Evolutionary conservation across 2,329 filamentous ascomycete species (phyloP), one percentile per base, ranked within the genome.

Genomic region (Verticillium tricorpus): DNA sequence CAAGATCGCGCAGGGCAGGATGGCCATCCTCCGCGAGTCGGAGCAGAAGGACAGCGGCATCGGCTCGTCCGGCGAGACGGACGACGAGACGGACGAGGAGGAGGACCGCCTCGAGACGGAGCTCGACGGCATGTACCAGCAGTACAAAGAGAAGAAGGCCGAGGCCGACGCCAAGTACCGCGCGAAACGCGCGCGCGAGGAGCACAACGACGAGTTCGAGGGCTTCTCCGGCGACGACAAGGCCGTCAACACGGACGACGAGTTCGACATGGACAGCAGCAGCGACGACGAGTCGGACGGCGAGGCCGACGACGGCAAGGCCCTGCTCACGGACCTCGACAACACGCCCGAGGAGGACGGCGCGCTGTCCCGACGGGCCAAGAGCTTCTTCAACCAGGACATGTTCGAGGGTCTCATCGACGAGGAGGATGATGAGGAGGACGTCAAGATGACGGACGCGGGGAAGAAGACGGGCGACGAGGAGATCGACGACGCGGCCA

Each of bases 371-470:
- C 93, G 89, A 73, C 86, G 92, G 65, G 95, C 95, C 9, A 85
- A 89, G 11, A 85, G 89, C 64, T 99, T 99, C 78, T 99, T 99
- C 74, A 90, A 91, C 69, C 94, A 97, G 72, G 93, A 97, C 67
- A 89, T 99, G 50, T 99, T 99, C 80, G 88, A 93, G 67, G 90
- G 86, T 0, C 74, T 89, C 22, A 78, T 89, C 2, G 87, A 87
- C 19, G 73, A 77, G 39, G 76, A 75, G 14, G 66, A 72, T 17
- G 77, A 78, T 34, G 71, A 71, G 67, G 68, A 67, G 58, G 70
- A 64, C 15, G 70, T 71, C 50, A 17, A 19, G 71, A 69, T 37
- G 76, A 71, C 31, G 69, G 74, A 34, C 67, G 65, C 37, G 70
- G 72, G 37, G 68, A 69, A 0, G 69, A 72, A 59, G 61, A 70